Percentiles rank a stretch among this genome's conserved stretches.
phyloP scores from a whole-genome alignment of 768 basidiomycete genomes.

The Postia placenta region DNA sequence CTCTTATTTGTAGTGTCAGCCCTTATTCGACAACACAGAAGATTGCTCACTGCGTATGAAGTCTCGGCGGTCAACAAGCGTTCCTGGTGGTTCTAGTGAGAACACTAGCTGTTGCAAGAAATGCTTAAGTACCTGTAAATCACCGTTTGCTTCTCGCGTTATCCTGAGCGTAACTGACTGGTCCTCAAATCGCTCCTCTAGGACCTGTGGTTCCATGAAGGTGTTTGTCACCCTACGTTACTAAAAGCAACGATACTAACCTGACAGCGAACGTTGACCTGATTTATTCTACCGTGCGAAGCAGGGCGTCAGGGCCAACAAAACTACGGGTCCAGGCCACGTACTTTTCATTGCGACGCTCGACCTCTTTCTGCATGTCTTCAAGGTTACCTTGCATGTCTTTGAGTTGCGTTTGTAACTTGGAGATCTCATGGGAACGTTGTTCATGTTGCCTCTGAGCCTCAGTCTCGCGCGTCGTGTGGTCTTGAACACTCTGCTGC shows the following conservation, averaged over 20 bases:
- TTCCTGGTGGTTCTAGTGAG: slow-evolving; percentile 25
- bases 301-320: neutral
- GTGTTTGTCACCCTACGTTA: neutral
- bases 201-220: slow-evolving; percentile 24
- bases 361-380: slow-evolving; percentile 1
- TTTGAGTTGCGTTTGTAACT: neutral
- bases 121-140: slow-evolving; percentile 37
- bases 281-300: slow-evolving; percentile 8
- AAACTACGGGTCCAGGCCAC: neutral
- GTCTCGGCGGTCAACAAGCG: slow-evolving; percentile 31
- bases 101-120: neutral
- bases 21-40: no score
- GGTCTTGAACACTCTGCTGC: slow-evolving; percentile 6
- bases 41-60: slow-evolving; percentile 30
- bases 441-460: neutral
- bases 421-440: neutral
- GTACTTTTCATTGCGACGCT: slow-evolving; percentile 13
- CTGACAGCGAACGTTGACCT: slow-evolving; percentile 13
- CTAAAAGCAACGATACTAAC: slow-evolving; percentile 4
- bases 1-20: slow-evolving; percentile 13
- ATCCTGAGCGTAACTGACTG: slow-evolving; percentile 47
- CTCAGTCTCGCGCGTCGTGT: slow-evolving; percentile 8
- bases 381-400: slow-evolving; percentile 1
- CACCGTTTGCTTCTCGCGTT: slow-evolving; percentile 48
- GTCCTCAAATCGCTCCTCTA: slow-evolving; percentile 58